Conservation (phyloP, 139 green algal species). For the Pleodorina starrii region DNA sequence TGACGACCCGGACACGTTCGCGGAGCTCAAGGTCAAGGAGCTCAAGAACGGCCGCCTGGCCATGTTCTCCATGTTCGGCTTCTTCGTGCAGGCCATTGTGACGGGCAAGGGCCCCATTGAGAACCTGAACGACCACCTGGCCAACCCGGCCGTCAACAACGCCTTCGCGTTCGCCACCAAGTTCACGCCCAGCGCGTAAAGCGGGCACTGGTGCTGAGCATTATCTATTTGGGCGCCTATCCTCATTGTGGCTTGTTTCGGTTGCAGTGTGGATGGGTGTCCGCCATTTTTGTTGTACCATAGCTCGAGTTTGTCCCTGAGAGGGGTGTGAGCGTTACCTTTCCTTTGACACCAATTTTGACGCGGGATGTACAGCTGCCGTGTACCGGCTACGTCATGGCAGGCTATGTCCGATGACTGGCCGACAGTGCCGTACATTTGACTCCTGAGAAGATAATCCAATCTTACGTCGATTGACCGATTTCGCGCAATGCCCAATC, state of each 20-base stretch:
- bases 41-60: slow-evolving; percentile 94
- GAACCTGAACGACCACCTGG: slow-evolving; percentile 78
- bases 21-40: slow-evolving; percentile 95
- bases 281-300: not conserved
- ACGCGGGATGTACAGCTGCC: not conserved
- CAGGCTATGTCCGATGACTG: no score
- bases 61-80: slow-evolving; percentile 86
- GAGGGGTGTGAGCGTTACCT: not conserved
- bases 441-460: no score
- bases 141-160: slow-evolving; percentile 70
- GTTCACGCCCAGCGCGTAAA: slow-evolving; percentile 64
- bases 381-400: no score
- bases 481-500: no score
- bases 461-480: no score
- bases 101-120: slow-evolving; percentile 74
- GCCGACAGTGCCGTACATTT: no score
- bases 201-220: not conserved
- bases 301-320: not conserved
- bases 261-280: not conserved
- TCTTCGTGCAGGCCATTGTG: slow-evolving; percentile 85
- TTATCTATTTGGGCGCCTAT: not conserved
- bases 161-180: slow-evolving; percentile 71
- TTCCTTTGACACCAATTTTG: not conserved
- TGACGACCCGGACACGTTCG: slow-evolving; percentile 92
- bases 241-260: not conserved